Percentiles rank a stretch among this genome's conserved stretches.
These are phyloP conservation scores for Stachybotrys echinatus DNA, from an alignment of 2,329 filamentous ascomycete genomes.

Conservation along the genomic window DNA sequence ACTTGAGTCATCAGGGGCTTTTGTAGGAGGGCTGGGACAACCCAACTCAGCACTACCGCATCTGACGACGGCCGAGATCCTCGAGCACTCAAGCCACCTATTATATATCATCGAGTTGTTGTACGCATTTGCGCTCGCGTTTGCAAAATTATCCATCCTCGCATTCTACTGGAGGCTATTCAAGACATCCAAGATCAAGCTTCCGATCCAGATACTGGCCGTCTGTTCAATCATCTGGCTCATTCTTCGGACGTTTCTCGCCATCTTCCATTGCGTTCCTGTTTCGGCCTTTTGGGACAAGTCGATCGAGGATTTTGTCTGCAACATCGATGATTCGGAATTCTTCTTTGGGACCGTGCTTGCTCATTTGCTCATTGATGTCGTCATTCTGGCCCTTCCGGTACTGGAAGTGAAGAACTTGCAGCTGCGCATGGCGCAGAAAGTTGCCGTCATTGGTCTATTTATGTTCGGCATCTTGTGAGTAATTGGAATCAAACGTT, in stretches of 20 bases:
- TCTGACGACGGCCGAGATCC: neutral
- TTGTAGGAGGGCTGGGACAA: neutral
- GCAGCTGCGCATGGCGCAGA: conserved; percentile 19
- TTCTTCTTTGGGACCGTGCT: conserved; percentile 26
- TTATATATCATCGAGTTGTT: conserved; percentile 6
- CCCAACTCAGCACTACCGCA: neutral
- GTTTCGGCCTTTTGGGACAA: conserved; percentile 25
- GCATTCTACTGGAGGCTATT: conserved; percentile 24
- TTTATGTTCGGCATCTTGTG: conserved; percentile 23
- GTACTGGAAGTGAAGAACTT: conserved; percentile 24
- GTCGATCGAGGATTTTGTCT: conserved; percentile 15
- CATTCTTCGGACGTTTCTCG: conserved; percentile 21
- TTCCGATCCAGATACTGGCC: conserved; percentile 16
- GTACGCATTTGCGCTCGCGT: conserved; percentile 19
- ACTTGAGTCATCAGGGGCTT: neutral
- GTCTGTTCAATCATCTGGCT: conserved; percentile 16
- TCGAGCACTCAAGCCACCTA: neutral
- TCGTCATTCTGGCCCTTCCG: conserved; percentile 23
- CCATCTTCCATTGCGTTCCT: conserved; percentile 26
- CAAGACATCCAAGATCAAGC: conserved; percentile 15
- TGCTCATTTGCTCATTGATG: conserved; percentile 22
- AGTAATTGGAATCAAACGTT: too few relatives aligned
- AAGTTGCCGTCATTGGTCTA: conserved; percentile 19
- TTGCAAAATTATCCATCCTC: conserved; percentile 19
- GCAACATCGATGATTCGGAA: conserved; percentile 19